Evolutionary conservation across 148 eudicot genomes (phyloP), one percentile per base, ranked within the genome.

Genomic region (Spergularia bocconei): DNA sequence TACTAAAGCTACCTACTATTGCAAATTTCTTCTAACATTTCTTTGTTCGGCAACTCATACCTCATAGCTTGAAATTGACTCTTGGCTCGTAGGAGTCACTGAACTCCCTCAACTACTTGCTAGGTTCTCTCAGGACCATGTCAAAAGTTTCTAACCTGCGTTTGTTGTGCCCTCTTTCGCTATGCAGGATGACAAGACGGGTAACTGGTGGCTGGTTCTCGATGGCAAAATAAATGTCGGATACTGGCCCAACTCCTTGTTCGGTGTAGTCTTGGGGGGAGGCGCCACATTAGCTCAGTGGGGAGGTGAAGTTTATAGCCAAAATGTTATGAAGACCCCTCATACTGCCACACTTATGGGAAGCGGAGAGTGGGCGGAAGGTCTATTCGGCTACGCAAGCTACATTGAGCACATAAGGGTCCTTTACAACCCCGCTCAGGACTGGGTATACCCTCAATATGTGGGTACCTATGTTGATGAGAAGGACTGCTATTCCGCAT

Each of bases 301-400:
- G 91, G 92, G 92, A 63, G 92, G 91, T 29, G 92, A 91, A 72
- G 89, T 89, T 63, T 88, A 87, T 53, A 87, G 92, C 83, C n/a
- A 81, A 13, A 82, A 76, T 21, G 77, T 79, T n/a, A 78, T 86
- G 57, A 71, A 39, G 57, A 76, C 29, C 33, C 89, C 89, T 20
- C 96, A 88, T 69, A 88, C 92, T 0, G 39, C 70, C 13, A 87
- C 96, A 20, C 68, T 36, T 0, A 86, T 91, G 88, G 96, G 96
- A 19, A 91, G 78, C 8, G 96, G 96, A 11, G 21, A 66, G 0
- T 83, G 66, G 50, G 64, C 89, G 0, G 76, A 78, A 25, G 58
- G 33, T 13, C 29, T 74, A 0, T 63, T 44, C 11, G 56, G 63
- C 4, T 19, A 5, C 23, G 82, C 86, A 1, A 80, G 96, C 21